Evolutionary conservation across 78 protist species (phyloP).

Genomic region (Speleostelium caveatum): DNA sequence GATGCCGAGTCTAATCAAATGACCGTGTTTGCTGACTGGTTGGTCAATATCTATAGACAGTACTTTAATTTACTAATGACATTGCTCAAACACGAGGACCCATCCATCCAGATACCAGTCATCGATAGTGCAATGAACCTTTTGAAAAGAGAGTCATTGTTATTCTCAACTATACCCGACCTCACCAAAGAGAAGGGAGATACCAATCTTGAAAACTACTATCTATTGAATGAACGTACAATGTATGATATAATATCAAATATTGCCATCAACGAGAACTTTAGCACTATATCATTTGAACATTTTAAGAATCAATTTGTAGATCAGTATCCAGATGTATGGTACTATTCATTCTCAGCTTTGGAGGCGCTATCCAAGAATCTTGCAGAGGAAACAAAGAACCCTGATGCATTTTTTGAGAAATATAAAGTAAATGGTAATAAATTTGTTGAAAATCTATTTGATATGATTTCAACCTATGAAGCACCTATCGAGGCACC

Average conservation of each 20-base stretch:
- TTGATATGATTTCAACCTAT: slow-evolving; percentile 31
- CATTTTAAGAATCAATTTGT: slow-evolving; percentile 18
- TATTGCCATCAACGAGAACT: not conserved
- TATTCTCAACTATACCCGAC: slow-evolving; percentile 2
- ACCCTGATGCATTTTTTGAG: not conserved
- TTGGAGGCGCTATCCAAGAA: not conserved
- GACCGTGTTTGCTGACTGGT: slow-evolving; percentile 22
- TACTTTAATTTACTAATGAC: slow-evolving; percentile 22
- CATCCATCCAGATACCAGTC: slow-evolving; percentile 63
- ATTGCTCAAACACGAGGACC: slow-evolving; percentile 43
- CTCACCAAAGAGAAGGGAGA: not conserved
- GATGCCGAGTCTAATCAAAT: slow-evolving; percentile 7
- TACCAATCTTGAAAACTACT: not conserved
- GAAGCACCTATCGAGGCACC: slow-evolving; percentile 24
- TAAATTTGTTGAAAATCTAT: slow-evolving; percentile 42
- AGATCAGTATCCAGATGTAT: slow-evolving; percentile 7
- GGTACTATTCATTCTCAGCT: not conserved
- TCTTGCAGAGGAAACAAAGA: not conserved
- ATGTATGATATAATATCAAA: not conserved
- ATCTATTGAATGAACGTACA: not conserved
- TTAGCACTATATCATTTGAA: slow-evolving; percentile 12
- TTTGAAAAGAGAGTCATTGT: slow-evolving; percentile 26
- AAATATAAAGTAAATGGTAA: not conserved
- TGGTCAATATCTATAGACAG: slow-evolving; percentile 15
- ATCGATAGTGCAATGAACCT: slow-evolving; percentile 9